Percentiles rank a stretch among this genome's conserved stretches.
These are phyloP conservation scores for Epipyxis sp. DNA, from an alignment of 108 stramenopile species.

Conservation along the genomic window DNA sequence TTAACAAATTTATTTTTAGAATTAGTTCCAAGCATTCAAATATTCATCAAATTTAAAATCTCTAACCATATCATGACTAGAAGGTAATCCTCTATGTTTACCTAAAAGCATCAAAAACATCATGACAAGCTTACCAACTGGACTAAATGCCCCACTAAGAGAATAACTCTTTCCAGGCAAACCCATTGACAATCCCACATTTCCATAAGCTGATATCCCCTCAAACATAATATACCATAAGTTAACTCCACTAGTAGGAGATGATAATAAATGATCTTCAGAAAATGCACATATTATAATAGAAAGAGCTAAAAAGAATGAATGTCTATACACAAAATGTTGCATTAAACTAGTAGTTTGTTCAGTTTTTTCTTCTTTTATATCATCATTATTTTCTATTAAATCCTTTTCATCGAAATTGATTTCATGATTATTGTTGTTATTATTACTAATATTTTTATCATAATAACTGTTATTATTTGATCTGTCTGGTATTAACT, in stretches of 20 bases:
- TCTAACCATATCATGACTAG: background rate
- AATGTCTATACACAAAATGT: background rate
- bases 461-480: too few species aligned
- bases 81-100: conserved; percentile 7
- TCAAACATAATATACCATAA: conserved; percentile 31
- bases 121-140: conserved; percentile 13
- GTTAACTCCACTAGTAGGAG: background rate
- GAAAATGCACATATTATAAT: background rate
- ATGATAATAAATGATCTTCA: background rate
- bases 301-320: background rate
- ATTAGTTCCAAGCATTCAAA: background rate
- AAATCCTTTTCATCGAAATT: too few species aligned
- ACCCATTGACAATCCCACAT: conserved; percentile 29
- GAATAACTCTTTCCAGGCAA: conserved; percentile 11
- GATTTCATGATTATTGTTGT: too few species aligned
- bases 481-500: too few species aligned
- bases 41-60: background rate
- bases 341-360: too few species aligned
- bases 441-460: too few species aligned
- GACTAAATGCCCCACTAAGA: background rate
- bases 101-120: conserved; percentile 15
- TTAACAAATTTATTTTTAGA: too few species aligned
- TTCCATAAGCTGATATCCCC: conserved; percentile 31
- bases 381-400: too few species aligned
- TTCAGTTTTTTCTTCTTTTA: too few species aligned